phyloP scores from a whole-genome alignment of 305 asterid species.

The Stenogyne calaminthoides region DNA sequence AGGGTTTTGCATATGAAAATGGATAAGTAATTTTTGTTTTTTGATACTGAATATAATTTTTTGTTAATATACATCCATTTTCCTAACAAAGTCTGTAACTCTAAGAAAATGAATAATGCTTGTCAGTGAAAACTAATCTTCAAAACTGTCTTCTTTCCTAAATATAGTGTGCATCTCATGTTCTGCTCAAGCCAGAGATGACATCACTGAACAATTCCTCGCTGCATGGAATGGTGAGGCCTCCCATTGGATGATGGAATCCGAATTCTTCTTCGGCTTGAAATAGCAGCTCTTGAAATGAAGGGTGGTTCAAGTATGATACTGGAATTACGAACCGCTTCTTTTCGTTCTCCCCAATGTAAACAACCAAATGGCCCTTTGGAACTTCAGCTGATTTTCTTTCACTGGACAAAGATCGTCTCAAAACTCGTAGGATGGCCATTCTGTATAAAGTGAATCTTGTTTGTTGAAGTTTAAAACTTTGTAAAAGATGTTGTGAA shows the following conservation, averaged over 20 bases:
- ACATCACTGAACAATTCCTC: not conserved
- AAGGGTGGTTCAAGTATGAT: too few relatives aligned
- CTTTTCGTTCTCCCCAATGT: not conserved
- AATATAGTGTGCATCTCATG: not conserved
- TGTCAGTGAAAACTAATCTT: not conserved
- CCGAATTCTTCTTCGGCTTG: constrained; percentile 18
- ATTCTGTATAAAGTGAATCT: not conserved
- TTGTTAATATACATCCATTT: not conserved
- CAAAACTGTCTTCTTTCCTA: not conserved
- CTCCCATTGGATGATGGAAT: not conserved
- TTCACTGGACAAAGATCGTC: not conserved
- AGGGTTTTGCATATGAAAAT: not conserved
- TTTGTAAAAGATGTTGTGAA: not conserved
- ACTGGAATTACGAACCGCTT: constrained; percentile 25
- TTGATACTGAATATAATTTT: too few relatives aligned
- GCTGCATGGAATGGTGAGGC: not conserved
- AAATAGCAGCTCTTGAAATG: too few relatives aligned
- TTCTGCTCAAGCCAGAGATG: not conserved
- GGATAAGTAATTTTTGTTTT: too few relatives aligned
- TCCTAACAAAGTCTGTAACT: not conserved
- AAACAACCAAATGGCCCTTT: not conserved
- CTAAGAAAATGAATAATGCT: not conserved
- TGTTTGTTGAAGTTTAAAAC: too few relatives aligned
- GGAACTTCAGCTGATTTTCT: not conserved
- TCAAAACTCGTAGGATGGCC: not conserved